Percentiles rank a stretch among this genome's conserved stretches.
These are phyloP conservation scores for Pelargonium fulgidum DNA, from an alignment of 441 rosid species.

Conservation along the genomic window DNA sequence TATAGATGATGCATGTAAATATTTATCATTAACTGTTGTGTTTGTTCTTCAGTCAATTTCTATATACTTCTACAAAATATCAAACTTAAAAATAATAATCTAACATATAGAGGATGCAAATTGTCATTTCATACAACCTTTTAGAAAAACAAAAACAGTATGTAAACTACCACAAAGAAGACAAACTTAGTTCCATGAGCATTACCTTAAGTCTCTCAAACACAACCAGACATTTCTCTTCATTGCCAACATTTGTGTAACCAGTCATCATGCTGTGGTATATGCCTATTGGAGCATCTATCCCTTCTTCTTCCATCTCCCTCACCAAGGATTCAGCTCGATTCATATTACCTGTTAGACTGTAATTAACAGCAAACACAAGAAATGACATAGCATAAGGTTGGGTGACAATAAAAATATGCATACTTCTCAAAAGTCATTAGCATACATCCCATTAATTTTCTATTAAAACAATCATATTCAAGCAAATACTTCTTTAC, in stretches of 20 bases:
- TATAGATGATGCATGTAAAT: not conserved
- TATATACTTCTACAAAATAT: no score
- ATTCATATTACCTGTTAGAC: slow-evolving; percentile 77
- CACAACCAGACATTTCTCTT: slow-evolving; percentile 73
- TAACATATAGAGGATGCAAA: no score
- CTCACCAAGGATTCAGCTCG: slow-evolving; percentile 79
- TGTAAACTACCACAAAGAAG: slow-evolving; percentile 4
- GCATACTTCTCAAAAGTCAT: not conserved
- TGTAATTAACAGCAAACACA: slow-evolving; percentile 23
- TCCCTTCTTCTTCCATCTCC: slow-evolving; percentile 97
- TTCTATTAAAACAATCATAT: not conserved
- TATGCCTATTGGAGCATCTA: slow-evolving; percentile 82
- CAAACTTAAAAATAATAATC: no score
- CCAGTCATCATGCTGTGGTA: slow-evolving; percentile 98
- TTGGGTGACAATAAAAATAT: not conserved
- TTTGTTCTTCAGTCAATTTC: not conserved
- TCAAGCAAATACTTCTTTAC: not conserved
- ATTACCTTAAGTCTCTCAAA: slow-evolving; percentile 85
- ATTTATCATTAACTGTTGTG: not conserved
- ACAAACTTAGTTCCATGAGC: slow-evolving; percentile 7
- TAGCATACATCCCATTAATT: not conserved
- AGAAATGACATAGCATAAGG: not conserved
- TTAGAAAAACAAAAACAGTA: not conserved
- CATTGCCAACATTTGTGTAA: slow-evolving; percentile 68
- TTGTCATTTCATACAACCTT: not conserved